Conservation (phyloP, 768 basidiomycete species). For the Rhizopogon rudus region DNA sequence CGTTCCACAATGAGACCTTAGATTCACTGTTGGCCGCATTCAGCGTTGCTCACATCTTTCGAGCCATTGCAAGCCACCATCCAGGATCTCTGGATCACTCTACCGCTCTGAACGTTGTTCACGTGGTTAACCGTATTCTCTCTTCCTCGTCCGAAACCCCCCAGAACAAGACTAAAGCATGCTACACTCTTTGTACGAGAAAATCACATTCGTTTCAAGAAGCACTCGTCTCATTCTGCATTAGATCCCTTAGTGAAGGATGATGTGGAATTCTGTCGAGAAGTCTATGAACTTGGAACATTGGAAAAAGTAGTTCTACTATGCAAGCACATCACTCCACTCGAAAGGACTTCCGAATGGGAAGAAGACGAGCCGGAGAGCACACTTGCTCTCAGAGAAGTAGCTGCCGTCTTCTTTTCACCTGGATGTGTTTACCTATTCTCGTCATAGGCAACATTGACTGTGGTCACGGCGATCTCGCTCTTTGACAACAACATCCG, state of each 20-base stretch:
- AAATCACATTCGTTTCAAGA: neutral
- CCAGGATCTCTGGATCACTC: slow-evolving; percentile 35
- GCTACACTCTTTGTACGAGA: slow-evolving; percentile 68
- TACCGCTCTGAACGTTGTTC: slow-evolving; percentile 57
- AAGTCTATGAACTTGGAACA: slow-evolving; percentile 67
- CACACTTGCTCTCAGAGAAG: slow-evolving; percentile 56
- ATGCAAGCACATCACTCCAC: slow-evolving; percentile 50
- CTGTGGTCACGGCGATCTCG: slow-evolving; percentile 65
- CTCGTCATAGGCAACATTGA: slow-evolving; percentile 57
- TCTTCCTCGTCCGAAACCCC: slow-evolving; percentile 36
- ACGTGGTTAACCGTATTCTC: slow-evolving; percentile 62
- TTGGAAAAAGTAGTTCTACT: slow-evolving; percentile 50
- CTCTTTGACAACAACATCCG: slow-evolving; percentile 73
- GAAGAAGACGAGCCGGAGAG: slow-evolving; percentile 70
- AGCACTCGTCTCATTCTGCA: neutral
- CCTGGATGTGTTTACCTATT: neutral
- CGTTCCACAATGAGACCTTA: neutral
- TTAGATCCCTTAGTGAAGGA: slow-evolving; percentile 68
- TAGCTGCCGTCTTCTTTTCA: slow-evolving; percentile 19
- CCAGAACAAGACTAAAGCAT: slow-evolving; percentile 55
- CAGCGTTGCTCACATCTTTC: slow-evolving; percentile 60
- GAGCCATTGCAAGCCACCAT: slow-evolving; percentile 36
- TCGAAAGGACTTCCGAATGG: slow-evolving; percentile 42
- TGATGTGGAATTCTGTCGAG: slow-evolving; percentile 58
- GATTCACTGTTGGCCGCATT: neutral